Conservation (phyloP, 345 rosid genomes). For the Gossypium mustelinum region DNA sequence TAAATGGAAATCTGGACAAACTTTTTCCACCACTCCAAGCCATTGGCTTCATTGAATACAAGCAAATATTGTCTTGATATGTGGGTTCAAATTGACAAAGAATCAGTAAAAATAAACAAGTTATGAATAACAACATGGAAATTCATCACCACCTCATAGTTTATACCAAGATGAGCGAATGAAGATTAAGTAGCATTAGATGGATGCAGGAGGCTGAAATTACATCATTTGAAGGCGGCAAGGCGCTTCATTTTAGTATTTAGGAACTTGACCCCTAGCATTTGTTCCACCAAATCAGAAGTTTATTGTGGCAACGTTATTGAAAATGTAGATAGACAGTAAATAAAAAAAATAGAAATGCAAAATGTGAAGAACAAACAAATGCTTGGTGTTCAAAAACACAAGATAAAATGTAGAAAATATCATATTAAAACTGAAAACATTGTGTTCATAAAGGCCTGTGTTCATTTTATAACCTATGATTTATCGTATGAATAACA, state of each 20-base stretch:
- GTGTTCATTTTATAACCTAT: too few relatives aligned
- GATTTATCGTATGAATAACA: background rate
- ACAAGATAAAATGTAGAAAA: constrained; percentile 6
- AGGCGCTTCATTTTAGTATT: background rate
- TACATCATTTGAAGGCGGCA: background rate
- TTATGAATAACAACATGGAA: background rate
- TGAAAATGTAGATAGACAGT: background rate
- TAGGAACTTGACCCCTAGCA: background rate
- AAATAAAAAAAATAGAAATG: background rate
- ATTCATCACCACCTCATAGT: background rate
- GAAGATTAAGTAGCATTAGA: background rate
- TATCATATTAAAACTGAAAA: background rate
- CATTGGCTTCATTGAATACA: constrained; percentile 1
- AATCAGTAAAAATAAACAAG: background rate
- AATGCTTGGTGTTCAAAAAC: background rate
- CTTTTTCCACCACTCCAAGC: background rate
- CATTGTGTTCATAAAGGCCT: background rate
- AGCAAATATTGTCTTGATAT: background rate
- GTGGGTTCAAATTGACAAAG: background rate
- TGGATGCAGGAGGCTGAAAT: background rate
- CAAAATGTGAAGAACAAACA: background rate
- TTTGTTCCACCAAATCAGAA: constrained; percentile 2
- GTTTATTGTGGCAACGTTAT: background rate
- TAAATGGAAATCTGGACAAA: background rate
- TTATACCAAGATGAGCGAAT: background rate